Evolutionary conservation across 2,329 filamentous ascomycete genomes (phyloP), one percentile per base, ranked within the genome.

Genomic region (Kalmusia sp.): DNA sequence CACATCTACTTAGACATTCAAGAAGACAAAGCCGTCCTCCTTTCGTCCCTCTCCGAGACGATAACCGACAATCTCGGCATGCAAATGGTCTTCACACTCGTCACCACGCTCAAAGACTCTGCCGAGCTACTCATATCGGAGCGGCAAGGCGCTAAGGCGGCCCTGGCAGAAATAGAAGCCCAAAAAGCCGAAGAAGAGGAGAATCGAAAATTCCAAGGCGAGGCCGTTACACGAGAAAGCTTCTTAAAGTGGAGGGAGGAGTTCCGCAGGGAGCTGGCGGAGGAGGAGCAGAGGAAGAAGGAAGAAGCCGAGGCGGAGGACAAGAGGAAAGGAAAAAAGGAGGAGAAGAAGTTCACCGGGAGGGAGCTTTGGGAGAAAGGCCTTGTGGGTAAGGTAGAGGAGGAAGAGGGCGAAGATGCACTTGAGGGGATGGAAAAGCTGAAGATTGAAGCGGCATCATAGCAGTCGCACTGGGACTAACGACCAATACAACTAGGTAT

Each of bases 191-290:
- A 99, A 77, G 87, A 90, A 57, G 92, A 95, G 74, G 95, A 99
- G 80, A 99, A 99, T 74, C 87, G 89, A 67, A 98, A 97, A 77
- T 99, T 99, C 75, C 90, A 96, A 72, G 95, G 95, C 52, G 91
- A 91, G 30, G 82, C 87, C 27, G 95, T 99, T 17, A 98, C 87
- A n/a, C 82, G 86, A 19, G 92, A 96, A 78, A 87, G 87, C 0
- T 99, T 98, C 69, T 70, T 90, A 62, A 85, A 84, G 62, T 99
- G 95, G 95, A 83, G 91, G 50, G 87, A 88, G 33, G 84, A 75
- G 8, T 99, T 98, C 70, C 72, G 86, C 57, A 80, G 82, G 69
- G 95, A 98, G 79, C 88, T 93, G 85, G 88, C 88, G 70, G 93
- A 95, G 68, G 79, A 83, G 70, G 84, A 87, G 62, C 70, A 69